These are phyloP conservation scores for Pythium inflatum DNA, from an alignment of 352 stramenopile species.

Conservation along the genomic window DNA sequence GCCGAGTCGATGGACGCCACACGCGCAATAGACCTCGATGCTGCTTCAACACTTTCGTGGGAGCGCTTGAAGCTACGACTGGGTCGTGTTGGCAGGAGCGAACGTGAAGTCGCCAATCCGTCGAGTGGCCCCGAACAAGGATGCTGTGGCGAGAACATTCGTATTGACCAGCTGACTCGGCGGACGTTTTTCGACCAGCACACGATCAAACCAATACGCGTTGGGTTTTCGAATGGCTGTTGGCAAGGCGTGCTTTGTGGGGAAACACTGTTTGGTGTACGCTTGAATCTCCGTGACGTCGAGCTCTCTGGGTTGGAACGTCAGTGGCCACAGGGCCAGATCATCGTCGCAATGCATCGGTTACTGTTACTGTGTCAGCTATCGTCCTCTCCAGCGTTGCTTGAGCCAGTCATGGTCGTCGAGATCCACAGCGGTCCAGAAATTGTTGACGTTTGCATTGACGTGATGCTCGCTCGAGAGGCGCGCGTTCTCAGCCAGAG, in stretches of 20 bases:
- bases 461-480: not conserved
- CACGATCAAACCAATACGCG: too few species aligned
- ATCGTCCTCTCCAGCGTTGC: slow-evolving; percentile 2
- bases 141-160: not conserved
- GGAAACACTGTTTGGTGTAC: slow-evolving; percentile 1
- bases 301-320: not conserved
- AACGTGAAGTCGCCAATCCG: not conserved
- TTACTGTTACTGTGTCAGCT: not conserved
- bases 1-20: not conserved
- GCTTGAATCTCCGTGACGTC: not conserved
- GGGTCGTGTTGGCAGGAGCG: not conserved
- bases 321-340: not conserved
- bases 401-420: slow-evolving; percentile 1
- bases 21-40: not conserved
- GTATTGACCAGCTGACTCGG: not conserved
- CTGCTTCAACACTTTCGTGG: not conserved
- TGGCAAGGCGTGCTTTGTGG: slow-evolving; percentile 2
- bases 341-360: not conserved
- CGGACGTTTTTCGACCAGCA: not conserved
- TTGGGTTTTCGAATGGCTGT: not conserved
- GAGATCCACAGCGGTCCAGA: not conserved
- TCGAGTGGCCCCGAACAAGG: not conserved
- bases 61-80: not conserved
- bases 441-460: not conserved
- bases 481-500: not conserved